A percentile compares a stretch with the other conserved stretches of the same genome.
Conservation (phyloP, 1,139 yeast genomes). For the Lizanozyma gosingica region DNA sequence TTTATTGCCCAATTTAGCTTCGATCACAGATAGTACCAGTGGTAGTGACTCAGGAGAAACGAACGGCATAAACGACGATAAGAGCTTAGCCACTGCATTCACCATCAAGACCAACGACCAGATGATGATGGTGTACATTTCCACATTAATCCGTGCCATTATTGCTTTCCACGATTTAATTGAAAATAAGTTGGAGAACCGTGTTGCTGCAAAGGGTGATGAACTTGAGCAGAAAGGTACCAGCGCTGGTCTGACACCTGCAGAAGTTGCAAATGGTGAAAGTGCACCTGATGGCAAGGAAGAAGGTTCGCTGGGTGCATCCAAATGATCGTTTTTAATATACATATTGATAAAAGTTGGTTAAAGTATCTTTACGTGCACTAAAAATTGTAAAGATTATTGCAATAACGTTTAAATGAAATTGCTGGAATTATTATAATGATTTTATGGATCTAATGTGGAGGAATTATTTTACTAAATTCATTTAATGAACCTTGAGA, state of each 20-base stretch:
- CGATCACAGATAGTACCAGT: neutral
- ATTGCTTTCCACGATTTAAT: conserved; percentile 95
- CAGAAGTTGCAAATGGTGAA: neutral
- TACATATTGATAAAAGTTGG: neutral
- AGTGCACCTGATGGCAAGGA: conserved; percentile 1
- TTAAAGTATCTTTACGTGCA: too few relatives aligned
- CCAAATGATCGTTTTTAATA: neutral
- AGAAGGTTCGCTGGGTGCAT: conserved; percentile 7
- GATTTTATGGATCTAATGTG: too few relatives aligned
- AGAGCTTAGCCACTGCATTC: conserved; percentile 59
- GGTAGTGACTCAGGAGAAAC: neutral
- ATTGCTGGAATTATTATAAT: too few relatives aligned
- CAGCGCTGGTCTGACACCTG: neutral
- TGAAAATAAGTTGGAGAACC: conserved; percentile 88
- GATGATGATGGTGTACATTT: conserved; percentile 84
- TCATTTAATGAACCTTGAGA: too few relatives aligned
- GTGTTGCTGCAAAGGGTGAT: conserved; percentile 11
- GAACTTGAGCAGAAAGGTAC: neutral
- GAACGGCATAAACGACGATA: neutral
- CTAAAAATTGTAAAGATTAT: too few relatives aligned
- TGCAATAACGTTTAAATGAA: too few relatives aligned
- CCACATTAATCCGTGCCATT: conserved; percentile 86
- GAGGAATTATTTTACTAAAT: too few relatives aligned
- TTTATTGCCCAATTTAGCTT: conserved; percentile 71
- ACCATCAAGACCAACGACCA: conserved; percentile 93